Evolutionary conservation across 176 grass and related monocot species (phyloP), one percentile per base, ranked within the genome.

Genomic region (Sorghum bicolor): DNA sequence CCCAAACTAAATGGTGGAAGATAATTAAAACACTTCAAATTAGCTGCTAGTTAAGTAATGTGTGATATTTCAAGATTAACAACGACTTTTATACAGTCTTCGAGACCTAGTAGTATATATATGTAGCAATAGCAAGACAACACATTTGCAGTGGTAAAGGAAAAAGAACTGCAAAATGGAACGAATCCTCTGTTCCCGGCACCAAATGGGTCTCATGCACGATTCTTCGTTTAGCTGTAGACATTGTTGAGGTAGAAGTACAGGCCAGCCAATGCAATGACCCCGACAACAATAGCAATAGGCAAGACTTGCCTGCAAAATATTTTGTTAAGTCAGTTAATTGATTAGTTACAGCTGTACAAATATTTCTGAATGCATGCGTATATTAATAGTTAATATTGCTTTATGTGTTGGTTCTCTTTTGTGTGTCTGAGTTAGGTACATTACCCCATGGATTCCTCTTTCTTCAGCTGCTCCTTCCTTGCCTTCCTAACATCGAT

Each of bases 381-480:
- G 3, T 26, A 24, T 20, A 3, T 24, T 24, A 11, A 24, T 57
- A 57, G 20, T 24, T 10, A 61, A 26, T 61, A 26, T 61, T 61
- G 57, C 4, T 38, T 2, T 30, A 39, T 6, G 16, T 53, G 19
- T 17, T 52, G 13, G 57, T 31, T 3, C 1, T 40, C 6, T 53
- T 72, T 11, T 60, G 52, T 58, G 13, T 19, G 0, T 67, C 0
- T 80, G 48, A 44, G 19, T 48, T 63, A 24, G 26, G 4, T 30
- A 45, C 43, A 14, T 89, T 90, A 99, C 96, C 96, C 96, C 4
- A 92, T 33, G 5, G 74, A 11, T 78, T 96, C 87, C 8, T 96
- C 96, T 84, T 58, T 94, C 66, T 99, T 95, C 53, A 99, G 43
- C 80, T 99, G 85, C 30, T 86, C 93, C 80, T 99, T 99, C 78